Conservation (phyloP, 768 basidiomycete genomes). For the Russula virescens region DNA sequence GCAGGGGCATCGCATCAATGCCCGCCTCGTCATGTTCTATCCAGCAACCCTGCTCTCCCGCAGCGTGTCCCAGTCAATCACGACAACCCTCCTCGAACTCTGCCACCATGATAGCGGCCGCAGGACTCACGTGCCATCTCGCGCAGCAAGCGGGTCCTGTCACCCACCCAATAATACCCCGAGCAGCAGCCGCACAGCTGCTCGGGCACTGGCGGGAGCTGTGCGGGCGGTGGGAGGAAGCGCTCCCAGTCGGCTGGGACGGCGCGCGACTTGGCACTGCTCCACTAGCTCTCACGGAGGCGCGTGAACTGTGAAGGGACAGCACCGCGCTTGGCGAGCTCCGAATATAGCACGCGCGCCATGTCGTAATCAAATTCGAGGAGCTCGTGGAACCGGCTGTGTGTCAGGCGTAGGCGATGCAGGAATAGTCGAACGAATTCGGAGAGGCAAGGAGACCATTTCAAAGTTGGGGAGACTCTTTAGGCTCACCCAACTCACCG, state of each 20-base stretch:
- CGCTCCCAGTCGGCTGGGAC: constrained; percentile 19
- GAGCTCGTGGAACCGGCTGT: constrained; percentile 23
- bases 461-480: no score
- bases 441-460: constrained; percentile 20
- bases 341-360: constrained; percentile 15
- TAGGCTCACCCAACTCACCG: no score
- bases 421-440: constrained; percentile 21
- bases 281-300: constrained; percentile 8
- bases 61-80: constrained; percentile 13
- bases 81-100: constrained; percentile 9
- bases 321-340: constrained; percentile 21
- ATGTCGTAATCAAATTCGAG: constrained; percentile 21
- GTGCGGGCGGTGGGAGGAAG: constrained; percentile 4
- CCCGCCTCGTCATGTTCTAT: constrained; percentile 4
- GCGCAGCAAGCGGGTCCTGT: constrained; percentile 20
- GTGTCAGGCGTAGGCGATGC: constrained; percentile 17
- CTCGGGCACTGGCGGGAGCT: constrained; percentile 18
- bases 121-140: constrained; percentile 21
- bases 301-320: constrained; percentile 12
- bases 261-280: constrained; percentile 11
- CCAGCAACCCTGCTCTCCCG: constrained; percentile 14
- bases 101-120: not conserved
- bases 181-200: constrained; percentile 23
- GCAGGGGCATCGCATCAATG: constrained; percentile 5
- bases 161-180: constrained; percentile 21